A percentile compares a stretch with the other conserved stretches of the same genome.
phyloP scores from a whole-genome alignment of 768 basidiomycete species.

The Podaxis sp. region DNA sequence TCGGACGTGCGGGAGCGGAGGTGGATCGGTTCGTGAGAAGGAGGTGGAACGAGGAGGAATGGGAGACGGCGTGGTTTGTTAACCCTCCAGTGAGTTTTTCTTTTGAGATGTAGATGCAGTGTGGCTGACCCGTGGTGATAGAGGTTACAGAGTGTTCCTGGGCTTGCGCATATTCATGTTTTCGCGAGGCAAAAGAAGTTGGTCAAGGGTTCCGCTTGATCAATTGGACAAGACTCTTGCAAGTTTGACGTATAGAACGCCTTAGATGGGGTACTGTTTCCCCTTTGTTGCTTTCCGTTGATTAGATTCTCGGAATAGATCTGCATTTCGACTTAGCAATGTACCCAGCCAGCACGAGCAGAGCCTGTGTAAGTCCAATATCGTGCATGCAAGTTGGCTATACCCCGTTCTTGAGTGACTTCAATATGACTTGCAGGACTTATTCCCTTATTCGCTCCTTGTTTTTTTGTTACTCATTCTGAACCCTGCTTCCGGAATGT shows the following conservation, averaged over 20 bases:
- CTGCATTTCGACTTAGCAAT: no score
- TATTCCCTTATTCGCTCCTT: no score
- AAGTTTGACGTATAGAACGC: no score
- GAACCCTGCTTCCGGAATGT: no score
- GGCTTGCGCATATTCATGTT: conserved; percentile 84
- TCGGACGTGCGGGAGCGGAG: conserved; percentile 53
- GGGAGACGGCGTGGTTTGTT: conserved; percentile 93
- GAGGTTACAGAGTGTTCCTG: conserved; percentile 82
- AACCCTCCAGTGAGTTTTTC: conserved; percentile 71
- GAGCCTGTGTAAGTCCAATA: no score
- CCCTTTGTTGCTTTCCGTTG: not conserved
- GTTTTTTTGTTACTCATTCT: no score
- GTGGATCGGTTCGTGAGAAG: conserved; percentile 62
- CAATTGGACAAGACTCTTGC: not conserved
- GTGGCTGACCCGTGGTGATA: conserved; percentile 27
- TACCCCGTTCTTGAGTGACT: no score
- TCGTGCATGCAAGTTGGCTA: no score
- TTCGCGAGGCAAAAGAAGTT: conserved; percentile 49
- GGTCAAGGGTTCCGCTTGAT: not conserved
- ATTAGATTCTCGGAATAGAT: not conserved
- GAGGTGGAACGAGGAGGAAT: conserved; percentile 69
- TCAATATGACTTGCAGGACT: no score
- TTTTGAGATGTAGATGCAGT: not conserved
- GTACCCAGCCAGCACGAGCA: no score
- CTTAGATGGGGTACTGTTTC: not conserved